Percentiles rank a stretch among this genome's conserved stretches.
These are phyloP conservation scores for Malassezia equina DNA, from an alignment of 1,284 basidiomycete genomes.

Conservation along the genomic window DNA sequence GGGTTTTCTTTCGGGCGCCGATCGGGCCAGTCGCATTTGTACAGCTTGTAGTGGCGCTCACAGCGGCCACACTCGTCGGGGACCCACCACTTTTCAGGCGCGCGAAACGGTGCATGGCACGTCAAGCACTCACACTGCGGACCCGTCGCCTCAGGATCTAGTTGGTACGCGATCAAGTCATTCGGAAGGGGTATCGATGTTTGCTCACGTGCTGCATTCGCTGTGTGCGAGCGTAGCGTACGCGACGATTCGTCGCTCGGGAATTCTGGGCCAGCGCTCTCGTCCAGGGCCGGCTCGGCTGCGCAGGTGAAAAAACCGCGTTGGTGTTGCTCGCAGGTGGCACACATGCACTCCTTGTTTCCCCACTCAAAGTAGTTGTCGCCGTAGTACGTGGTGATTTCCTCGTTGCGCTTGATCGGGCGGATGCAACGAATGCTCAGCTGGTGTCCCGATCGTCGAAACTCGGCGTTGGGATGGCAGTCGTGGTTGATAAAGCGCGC, in stretches of 20 bases:
- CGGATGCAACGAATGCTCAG: conserved; percentile 78
- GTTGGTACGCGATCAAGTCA: conserved; percentile 15
- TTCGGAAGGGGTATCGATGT: neutral
- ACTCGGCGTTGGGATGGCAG: conserved; percentile 76
- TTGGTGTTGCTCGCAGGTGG: conserved; percentile 69
- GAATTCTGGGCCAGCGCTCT: neutral
- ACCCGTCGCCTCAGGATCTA: conserved; percentile 26
- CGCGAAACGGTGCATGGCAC: conserved; percentile 38
- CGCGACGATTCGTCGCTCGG: conserved; percentile 15
- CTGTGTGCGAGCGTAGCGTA: conserved; percentile 11
- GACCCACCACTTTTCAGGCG: conserved; percentile 45
- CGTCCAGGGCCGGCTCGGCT: neutral
- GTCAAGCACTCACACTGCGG: conserved; percentile 35
- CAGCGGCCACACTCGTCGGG: conserved; percentile 45
- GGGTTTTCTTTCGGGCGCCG: conserved; percentile 17
- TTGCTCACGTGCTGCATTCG: neutral
- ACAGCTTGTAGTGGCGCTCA: conserved; percentile 46
- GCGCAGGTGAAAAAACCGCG: conserved; percentile 53
- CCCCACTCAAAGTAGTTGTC: conserved; percentile 63
- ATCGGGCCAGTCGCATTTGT: conserved; percentile 42
- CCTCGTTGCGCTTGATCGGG: conserved; percentile 68
- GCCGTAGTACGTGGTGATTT: conserved; percentile 58
- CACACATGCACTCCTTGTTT: conserved; percentile 77
- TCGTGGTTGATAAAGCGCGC: conserved; percentile 94
- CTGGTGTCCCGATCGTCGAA: conserved; percentile 73